Conservation (phyloP, 768 basidiomycete species). For the Tremella fuciformis region DNA sequence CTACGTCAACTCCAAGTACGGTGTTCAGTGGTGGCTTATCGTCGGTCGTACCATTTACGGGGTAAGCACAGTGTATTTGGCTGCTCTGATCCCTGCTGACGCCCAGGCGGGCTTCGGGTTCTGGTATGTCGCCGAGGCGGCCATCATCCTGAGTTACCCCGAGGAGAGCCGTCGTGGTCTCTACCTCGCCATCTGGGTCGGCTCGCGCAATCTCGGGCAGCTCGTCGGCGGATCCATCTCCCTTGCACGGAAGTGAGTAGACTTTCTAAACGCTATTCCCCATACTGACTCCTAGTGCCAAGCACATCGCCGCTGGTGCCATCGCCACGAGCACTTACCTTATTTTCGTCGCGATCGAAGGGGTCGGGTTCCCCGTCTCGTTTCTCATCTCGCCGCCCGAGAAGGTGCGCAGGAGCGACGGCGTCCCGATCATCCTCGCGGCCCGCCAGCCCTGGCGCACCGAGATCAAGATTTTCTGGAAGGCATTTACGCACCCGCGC, state of each 20-base stretch:
- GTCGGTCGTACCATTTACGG: slow-evolving; percentile 3
- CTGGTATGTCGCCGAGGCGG: slow-evolving; percentile 31
- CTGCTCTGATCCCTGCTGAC: neutral
- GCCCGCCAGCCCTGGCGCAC: slow-evolving; percentile 13
- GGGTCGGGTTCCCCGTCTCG: slow-evolving; percentile 20
- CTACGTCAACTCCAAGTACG: slow-evolving; percentile 12
- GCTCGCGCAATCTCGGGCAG: slow-evolving; percentile 24
- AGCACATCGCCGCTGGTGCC: neutral
- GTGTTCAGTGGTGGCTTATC: slow-evolving; percentile 12
- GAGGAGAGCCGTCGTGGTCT: slow-evolving; percentile 24
- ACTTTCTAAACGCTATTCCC: slow-evolving; percentile 20
- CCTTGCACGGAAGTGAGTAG: slow-evolving; percentile 11
- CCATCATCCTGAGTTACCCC: slow-evolving; percentile 26
- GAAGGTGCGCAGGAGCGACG: slow-evolving; percentile 25
- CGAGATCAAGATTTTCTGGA: slow-evolving; percentile 12
- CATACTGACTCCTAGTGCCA: neutral
- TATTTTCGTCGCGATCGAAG: slow-evolving; percentile 25
- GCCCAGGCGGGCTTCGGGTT: neutral
- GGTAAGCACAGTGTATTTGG: slow-evolving; percentile 5
- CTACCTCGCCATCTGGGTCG: slow-evolving; percentile 29
- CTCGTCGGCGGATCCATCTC: slow-evolving; percentile 29
- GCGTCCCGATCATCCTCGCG: slow-evolving; percentile 17
- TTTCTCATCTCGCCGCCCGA: slow-evolving; percentile 17
- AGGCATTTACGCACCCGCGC: slow-evolving; percentile 7
- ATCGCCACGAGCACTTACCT: slow-evolving; percentile 3